Evolutionary conservation across 805 yeast species (phyloP).

Genomic region (Pichia nanzhaoensis): DNA sequence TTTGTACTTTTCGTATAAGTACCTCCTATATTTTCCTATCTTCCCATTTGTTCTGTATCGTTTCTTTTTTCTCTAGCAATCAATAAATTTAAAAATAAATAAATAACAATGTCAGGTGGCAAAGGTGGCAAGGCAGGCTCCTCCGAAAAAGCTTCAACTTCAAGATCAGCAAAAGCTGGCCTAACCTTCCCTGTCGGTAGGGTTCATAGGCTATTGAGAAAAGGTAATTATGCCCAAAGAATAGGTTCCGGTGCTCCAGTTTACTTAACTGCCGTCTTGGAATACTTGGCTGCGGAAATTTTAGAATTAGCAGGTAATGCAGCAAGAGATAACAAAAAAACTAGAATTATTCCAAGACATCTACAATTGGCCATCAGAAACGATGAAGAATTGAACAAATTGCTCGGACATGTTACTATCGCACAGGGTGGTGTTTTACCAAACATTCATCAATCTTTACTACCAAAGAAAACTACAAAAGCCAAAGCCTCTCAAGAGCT

Average conservation of each 20-base stretch:
- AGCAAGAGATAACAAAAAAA: slow-evolving; percentile 97
- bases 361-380: slow-evolving; percentile 97
- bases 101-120: slow-evolving; percentile 51
- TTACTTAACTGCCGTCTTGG: slow-evolving; percentile 93
- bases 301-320: slow-evolving; percentile 98
- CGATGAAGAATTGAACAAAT: slow-evolving; percentile 96
- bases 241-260: slow-evolving; percentile 99
- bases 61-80: too few relatives aligned
- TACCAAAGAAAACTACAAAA: slow-evolving; percentile 54
- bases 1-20: too few relatives aligned
- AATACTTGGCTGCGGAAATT: slow-evolving; percentile 96
- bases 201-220: slow-evolving; percentile 93
- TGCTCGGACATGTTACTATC: slow-evolving; percentile 86
- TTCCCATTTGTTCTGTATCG: too few relatives aligned
- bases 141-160: slow-evolving; percentile 90
- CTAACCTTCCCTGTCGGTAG: slow-evolving; percentile 99
- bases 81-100: too few relatives aligned
- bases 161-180: slow-evolving; percentile 98
- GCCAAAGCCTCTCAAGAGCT: slow-evolving; percentile 54
- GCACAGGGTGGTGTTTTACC: slow-evolving; percentile 99
- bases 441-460: slow-evolving; percentile 89
- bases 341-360: slow-evolving; percentile 98
- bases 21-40: too few relatives aligned
- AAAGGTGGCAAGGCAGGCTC: slow-evolving; percentile 94
- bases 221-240: slow-evolving; percentile 97